These are phyloP conservation scores for Paraphoma chrysanthemicola DNA, from an alignment of 2,329 filamentous ascomycete species.

Conservation along the genomic window DNA sequence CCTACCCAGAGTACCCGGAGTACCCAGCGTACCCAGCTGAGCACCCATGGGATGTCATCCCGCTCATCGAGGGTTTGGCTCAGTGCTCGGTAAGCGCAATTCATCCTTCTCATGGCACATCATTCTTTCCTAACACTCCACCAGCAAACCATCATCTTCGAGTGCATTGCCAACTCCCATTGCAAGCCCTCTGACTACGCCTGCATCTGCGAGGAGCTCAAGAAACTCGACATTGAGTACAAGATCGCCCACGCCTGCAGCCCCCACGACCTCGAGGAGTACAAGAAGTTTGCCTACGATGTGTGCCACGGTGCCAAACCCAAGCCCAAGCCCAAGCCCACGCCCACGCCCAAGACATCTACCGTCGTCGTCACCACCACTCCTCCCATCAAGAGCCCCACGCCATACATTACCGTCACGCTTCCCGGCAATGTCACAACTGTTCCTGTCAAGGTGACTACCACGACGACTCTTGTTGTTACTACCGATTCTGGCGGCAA, in stretches of 20 bases:
- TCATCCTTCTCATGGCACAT: neutral
- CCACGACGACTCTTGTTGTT: neutral
- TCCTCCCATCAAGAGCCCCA: neutral
- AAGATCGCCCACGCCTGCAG: neutral
- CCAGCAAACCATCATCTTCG: constrained; percentile 28
- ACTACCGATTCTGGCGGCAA: neutral
- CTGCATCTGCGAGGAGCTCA: constrained; percentile 30
- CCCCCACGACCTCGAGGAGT: neutral
- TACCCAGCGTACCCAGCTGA: too few species aligned
- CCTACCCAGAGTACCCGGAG: too few species aligned
- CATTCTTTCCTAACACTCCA: neutral
- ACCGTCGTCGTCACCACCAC: too few species aligned
- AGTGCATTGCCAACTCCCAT: constrained; percentile 18
- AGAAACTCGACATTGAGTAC: constrained; percentile 6
- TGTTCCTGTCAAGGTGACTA: constrained; percentile 4
- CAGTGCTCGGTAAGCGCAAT: constrained; percentile 17
- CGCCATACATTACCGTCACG: neutral
- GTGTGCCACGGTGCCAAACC: constrained; percentile 4
- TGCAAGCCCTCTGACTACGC: constrained; percentile 25
- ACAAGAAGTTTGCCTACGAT: constrained; percentile 1
- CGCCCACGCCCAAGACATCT: constrained; percentile 4
- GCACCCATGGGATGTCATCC: constrained; percentile 6
- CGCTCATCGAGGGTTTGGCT: constrained; percentile 20
- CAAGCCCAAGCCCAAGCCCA: too few species aligned
- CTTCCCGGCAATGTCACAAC: neutral